Conservation (phyloP, 2,329 filamentous ascomycete genomes). For the Fusarium mangiferae region DNA sequence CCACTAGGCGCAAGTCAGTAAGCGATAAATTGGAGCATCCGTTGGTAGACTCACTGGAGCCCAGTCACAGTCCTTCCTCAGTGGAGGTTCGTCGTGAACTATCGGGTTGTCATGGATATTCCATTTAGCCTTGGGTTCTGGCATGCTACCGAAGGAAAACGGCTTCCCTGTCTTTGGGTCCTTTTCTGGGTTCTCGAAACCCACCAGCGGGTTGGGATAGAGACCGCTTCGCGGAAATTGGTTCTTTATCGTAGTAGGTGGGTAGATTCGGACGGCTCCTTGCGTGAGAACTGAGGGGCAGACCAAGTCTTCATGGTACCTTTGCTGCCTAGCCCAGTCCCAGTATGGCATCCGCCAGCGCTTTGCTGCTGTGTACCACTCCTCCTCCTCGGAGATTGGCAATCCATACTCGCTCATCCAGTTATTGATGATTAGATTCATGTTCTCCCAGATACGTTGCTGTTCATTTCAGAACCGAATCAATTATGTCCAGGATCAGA, state of each 20-base stretch:
- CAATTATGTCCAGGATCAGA: neutral
- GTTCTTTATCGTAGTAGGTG: neutral
- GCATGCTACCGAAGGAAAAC: neutral
- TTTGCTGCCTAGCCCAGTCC: neutral
- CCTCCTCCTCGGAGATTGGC: neutral
- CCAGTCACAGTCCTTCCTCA: neutral
- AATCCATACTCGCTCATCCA: neutral
- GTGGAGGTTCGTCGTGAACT: fast-evolving
- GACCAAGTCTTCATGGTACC: neutral
- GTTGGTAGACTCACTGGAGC: neutral
- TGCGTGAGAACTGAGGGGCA: neutral
- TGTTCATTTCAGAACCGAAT: neutral
- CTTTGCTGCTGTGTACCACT: neutral
- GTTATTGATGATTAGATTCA: neutral
- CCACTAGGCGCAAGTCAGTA: neutral
- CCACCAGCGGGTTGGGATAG: neutral
- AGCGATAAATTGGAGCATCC: fast-evolving
- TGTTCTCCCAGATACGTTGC: conserved; percentile 14
- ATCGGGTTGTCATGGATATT: neutral
- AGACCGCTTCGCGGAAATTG: neutral
- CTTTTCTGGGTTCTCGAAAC: neutral
- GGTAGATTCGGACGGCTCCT: neutral
- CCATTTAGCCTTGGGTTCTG: fast-evolving
- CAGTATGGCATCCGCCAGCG: conserved; percentile 1
- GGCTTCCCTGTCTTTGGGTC: neutral